Conservation (phyloP, 176 grass and related monocot genomes). For the Coix lacrymajobi region DNA sequence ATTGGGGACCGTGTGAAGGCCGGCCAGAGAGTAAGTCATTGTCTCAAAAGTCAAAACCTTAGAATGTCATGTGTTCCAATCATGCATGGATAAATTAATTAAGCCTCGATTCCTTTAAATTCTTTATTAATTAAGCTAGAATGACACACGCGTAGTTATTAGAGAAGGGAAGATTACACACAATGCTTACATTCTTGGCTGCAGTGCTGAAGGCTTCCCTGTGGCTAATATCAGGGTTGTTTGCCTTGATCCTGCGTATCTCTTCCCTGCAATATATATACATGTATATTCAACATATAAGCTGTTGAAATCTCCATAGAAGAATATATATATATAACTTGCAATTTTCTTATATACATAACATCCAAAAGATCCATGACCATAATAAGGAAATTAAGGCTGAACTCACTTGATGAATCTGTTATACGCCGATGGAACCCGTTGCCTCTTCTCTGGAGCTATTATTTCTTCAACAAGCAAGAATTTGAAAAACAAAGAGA, state of each 20-base stretch:
- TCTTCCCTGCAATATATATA: conserved; percentile 59
- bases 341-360: not conserved
- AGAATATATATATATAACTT: not conserved
- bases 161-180: not conserved
- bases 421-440: conserved; percentile 93
- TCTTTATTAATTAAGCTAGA: not conserved
- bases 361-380: not conserved
- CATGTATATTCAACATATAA: not conserved
- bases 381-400: not conserved
- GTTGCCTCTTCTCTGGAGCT: conserved; percentile 90
- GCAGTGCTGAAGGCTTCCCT: conserved; percentile 96
- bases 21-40: not conserved
- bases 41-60: not conserved
- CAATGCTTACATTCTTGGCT: conserved; percentile 82
- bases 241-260: conserved; percentile 89
- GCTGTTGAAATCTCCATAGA: not conserved
- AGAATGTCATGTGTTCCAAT: not conserved
- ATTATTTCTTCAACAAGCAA: conserved; percentile 21
- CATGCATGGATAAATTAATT: not conserved
- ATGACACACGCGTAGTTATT: not conserved
- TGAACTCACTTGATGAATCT: conserved; percentile 88
- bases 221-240: conserved; percentile 94
- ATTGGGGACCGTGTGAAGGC: not conserved
- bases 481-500: not conserved
- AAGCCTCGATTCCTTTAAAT: not conserved